Evolutionary conservation across 805 yeast species (phyloP), one percentile per base, ranked within the genome.

Genomic region (Yarrowia keelungensis): DNA sequence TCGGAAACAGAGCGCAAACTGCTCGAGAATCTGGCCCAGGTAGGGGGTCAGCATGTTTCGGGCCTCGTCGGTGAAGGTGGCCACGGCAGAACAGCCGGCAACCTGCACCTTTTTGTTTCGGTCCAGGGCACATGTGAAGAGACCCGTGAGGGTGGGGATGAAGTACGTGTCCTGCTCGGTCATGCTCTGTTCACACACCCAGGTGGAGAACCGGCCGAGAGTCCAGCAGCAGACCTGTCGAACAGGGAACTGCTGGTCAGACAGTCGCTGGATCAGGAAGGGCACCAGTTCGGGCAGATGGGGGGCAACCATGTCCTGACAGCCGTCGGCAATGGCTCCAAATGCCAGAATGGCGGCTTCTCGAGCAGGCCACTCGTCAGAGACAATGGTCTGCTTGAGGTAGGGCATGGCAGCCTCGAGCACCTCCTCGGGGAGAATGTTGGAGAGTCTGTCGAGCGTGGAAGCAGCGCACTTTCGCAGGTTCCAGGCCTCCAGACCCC

Each of bases 141-240:
- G 84, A 1, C 95, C 85, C 73, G 89, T 87, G 70, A 95, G 83
- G 0, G 95, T 91, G 5, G 95, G 95, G 69, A 84, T 81, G 75
- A 90, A 89, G 74, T 89, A 89, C 36, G 84, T 79, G 36, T 64
- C 70, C 19, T 68, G 70, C 38, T 67, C 66, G 46, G 58, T 46
- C 26, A 46, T 46, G 46, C 71, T 65, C 51, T 87, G 86, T 51
- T 80, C 82, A 69, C 81, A 82, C 26, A 94, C 89, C 97, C 97
- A 92, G 2, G 84, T 74, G 0, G 95, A 85, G 76, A 89, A 95
- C 69, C 98, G 83, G 53, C 97, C 89, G 56, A 95, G 80, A 0
- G 98, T 91, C 99, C 99, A 95, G 80, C 98, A 94, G 0, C 97
- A 81, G 66, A 95, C 95, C 77, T 92, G 97, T 72, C 98, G 84